Base-by-base conservation (phyloP, 164 flowering plant genomes). In the Hamamelis virginiana region DNA sequence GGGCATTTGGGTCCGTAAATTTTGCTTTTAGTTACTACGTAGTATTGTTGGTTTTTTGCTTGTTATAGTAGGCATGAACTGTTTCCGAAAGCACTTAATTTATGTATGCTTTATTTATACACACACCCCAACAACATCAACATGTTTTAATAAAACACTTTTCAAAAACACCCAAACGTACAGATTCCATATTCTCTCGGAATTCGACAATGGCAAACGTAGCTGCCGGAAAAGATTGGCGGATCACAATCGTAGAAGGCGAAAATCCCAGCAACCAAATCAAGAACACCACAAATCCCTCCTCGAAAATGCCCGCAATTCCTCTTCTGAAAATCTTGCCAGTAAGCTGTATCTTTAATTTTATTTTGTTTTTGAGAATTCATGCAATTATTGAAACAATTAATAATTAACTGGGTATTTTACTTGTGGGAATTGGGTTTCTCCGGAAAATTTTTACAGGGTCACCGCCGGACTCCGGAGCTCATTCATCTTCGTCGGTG, bases 151-250 rank as follows among this genome's bases (percentile, higher is more conserved):
- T 28, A 18, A 50, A 52, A 62, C 15, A 41, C 16, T 72, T 60
- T 15, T 63, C 0, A 48, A 1, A 23, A 55, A 26, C 21, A 53
- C 23, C 16, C 19, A 14, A 38, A 50, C 65, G n/a, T n/a, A 27
- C 68, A 85, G 94, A 62, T 87, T 89, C 59, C 91, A 88, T 69
- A 71, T 82, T 16, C 81, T 88, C 13, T 72, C 85, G 53, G 87
- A 87, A 67, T 89, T 86, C 44, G 90, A 86, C 44, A 85, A 90
- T 26, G 91, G 91, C 9, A 90, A 90, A 70, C 74, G 95, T 13
- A 90, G 95, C 60, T 90, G 95, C 78, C 80, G 95, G 69, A 90
- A 80, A 72, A 78, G 95, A 63, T 44, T 90, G 52, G 95, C 92
- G 1, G 95, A 87, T 73, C 95, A 90, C 73, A 90, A 90, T 66